Evolutionary conservation across 768 basidiomycete species (phyloP), one percentile per base, ranked within the genome.

Genomic region (Hortiboletus campestris): DNA sequence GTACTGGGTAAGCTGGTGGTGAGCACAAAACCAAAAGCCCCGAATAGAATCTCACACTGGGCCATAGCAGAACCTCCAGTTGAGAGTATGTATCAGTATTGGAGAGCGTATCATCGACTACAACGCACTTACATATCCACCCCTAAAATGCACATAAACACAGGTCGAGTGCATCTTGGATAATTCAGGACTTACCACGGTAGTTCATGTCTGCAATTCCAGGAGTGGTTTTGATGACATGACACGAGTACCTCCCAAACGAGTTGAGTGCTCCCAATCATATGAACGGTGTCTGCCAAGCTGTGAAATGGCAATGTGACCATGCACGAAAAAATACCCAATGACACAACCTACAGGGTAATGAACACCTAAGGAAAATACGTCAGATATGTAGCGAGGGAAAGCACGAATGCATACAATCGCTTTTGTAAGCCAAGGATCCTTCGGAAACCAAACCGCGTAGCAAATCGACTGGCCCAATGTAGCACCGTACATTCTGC

Each of bases 401-500:
- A 34, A 46, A 28, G 7, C 1, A 2, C 8, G 14, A 14, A 28
- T 22, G 11, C 17, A 2, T 44, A 63, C 60, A 1, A 53, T 28
- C 29, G 45, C 29, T 32, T 58, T 62, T 1, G 39, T 35, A 14
- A n/a, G 20, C 46, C 34, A 35, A 2, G 34, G 25, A 34, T 62
- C 61, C 1, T 52, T 12, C 1, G 60, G 61, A 36, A 62, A 62
- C 60, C 55, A 62, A 36, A 17, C 17, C 3, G 11, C 0, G n/a
- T 61, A 61, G 16, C 47, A 57, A 10, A 53, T 47, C 20, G 39
- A 42, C 13, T 62, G 60, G 2, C 54, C 59, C 40, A 61, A 14
- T 19, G 59, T 62, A 7, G 17, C 45, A 6, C 61, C 60, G 28
- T 62, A 62, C 60, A 62, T 34, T 2, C 58, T 60, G 12, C 17